Evolutionary conservation across 352 stramenopile species (phyloP).

Genomic region (Phytophthora tubulina): DNA sequence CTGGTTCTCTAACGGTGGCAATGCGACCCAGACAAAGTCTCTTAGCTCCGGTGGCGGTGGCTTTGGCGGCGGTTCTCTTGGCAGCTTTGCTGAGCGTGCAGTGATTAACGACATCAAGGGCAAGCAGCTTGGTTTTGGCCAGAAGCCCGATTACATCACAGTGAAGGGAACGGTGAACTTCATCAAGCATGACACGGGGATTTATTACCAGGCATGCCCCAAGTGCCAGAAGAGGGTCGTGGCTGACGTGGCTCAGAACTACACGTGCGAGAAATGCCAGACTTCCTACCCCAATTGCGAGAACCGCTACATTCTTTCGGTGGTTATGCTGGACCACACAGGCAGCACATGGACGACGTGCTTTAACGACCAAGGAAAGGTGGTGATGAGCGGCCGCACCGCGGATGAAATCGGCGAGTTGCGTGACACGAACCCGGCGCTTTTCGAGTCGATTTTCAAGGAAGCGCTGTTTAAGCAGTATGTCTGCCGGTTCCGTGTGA

Average conservation of each 20-base stretch:
- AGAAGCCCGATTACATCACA: conserved; percentile 97
- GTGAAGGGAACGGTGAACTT: conserved; percentile 97
- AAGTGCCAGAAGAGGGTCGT: conserved; percentile 94
- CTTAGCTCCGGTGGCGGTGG: conserved; percentile 75
- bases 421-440: conserved; percentile 82
- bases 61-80: conserved; percentile 79
- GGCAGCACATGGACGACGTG: conserved; percentile 95
- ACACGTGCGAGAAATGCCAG: conserved; percentile 97
- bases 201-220: conserved; percentile 90
- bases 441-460: conserved; percentile 95
- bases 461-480: conserved; percentile 94
- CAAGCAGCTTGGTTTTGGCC: conserved; percentile 94
- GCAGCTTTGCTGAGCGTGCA: conserved; percentile 90
- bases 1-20: conserved; percentile 87
- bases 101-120: conserved; percentile 95
- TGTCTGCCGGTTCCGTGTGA: conserved; percentile 91
- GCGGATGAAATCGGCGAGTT: conserved; percentile 94
- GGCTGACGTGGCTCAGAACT: conserved; percentile 95
- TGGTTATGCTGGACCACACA: conserved; percentile 94
- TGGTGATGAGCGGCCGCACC: conserved; percentile 91
- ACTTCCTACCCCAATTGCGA: conserved; percentile 94
- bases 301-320: conserved; percentile 96
- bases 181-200: conserved; percentile 95
- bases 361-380: conserved; percentile 97
- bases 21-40: conserved; percentile 76